These are phyloP conservation scores for Pythium biforme DNA, from an alignment of 352 stramenopile species.

Conservation along the genomic window DNA sequence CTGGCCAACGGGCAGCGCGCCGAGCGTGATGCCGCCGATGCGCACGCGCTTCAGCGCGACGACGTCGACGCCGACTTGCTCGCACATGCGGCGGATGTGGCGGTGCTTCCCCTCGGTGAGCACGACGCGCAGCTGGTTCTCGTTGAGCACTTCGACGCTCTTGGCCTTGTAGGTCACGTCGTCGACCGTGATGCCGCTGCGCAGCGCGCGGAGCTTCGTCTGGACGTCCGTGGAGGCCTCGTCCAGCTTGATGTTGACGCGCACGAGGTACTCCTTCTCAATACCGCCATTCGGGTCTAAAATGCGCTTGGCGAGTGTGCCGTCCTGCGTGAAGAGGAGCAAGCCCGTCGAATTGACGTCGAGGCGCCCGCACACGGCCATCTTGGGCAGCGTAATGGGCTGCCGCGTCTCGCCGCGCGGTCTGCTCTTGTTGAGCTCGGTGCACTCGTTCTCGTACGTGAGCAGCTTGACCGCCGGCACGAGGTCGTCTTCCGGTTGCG, in stretches of 20 bases:
- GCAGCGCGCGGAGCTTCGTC: slow-evolving; percentile 41
- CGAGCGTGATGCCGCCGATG: slow-evolving; percentile 89
- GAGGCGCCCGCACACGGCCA: slow-evolving; percentile 78
- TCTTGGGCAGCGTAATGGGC: slow-evolving; percentile 69
- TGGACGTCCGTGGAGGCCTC: slow-evolving; percentile 35
- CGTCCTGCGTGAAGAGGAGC: slow-evolving; percentile 82
- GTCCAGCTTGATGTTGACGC: slow-evolving; percentile 58
- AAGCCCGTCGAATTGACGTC: slow-evolving; percentile 85
- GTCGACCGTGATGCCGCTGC: slow-evolving; percentile 54
- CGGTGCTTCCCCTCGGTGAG: slow-evolving; percentile 95
- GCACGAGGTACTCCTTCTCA: slow-evolving; percentile 86
- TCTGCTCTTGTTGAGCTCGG: slow-evolving; percentile 50
- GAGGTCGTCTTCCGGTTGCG: slow-evolving; percentile 64
- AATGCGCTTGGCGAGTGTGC: slow-evolving; percentile 71
- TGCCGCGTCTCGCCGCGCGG: slow-evolving; percentile 35
- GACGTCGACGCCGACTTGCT: slow-evolving; percentile 88
- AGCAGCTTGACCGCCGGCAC: slow-evolving; percentile 74
- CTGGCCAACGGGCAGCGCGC: slow-evolving; percentile 60
- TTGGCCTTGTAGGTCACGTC: slow-evolving; percentile 74
- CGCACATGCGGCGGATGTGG: slow-evolving; percentile 96
- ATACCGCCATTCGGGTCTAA: slow-evolving; percentile 67
- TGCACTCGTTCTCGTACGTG: slow-evolving; percentile 73
- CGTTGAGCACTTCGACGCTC: slow-evolving; percentile 76
- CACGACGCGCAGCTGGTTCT: slow-evolving; percentile 83
- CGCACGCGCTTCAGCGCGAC: slow-evolving; percentile 89